Conservation (phyloP, 2,329 filamentous ascomycete species). For the Apiospora saccharicola region DNA sequence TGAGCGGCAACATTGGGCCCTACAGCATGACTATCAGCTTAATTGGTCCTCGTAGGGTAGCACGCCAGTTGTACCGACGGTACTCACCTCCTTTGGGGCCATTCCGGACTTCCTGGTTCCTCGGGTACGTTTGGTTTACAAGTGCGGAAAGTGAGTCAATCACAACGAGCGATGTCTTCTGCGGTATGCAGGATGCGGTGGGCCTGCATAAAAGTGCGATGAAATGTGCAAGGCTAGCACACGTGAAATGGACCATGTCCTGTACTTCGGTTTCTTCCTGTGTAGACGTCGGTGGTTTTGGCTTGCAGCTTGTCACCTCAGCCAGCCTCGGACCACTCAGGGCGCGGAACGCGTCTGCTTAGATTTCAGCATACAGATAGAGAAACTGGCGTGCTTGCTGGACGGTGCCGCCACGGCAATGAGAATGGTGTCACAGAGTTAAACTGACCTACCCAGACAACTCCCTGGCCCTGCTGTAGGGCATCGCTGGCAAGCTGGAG, state of each 20-base stretch:
- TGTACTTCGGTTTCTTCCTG: slow-evolving; percentile 8
- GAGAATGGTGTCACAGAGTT: neutral
- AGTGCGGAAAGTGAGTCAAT: slow-evolving; percentile 81
- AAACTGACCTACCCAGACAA: slow-evolving; percentile 83
- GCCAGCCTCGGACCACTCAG: slow-evolving; percentile 48
- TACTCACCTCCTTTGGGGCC: slow-evolving; percentile 50
- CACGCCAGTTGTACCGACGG: slow-evolving; percentile 31
- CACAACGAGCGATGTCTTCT: slow-evolving; percentile 71
- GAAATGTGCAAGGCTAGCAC: slow-evolving; percentile 72
- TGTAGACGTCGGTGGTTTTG: slow-evolving; percentile 24
- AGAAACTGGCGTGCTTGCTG: slow-evolving; percentile 13
- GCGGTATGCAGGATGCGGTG: slow-evolving; percentile 68
- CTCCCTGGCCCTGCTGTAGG: slow-evolving; percentile 65
- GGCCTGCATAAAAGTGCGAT: slow-evolving; percentile 77
- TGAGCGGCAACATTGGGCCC: slow-evolving; percentile 49
- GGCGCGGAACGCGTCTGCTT: slow-evolving; percentile 54
- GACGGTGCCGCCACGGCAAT: neutral
- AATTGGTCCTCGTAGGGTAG: slow-evolving; percentile 20
- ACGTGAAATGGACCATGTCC: slow-evolving; percentile 56
- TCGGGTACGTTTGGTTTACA: slow-evolving; percentile 79
- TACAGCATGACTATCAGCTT: slow-evolving; percentile 33
- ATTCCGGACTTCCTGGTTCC: slow-evolving; percentile 52
- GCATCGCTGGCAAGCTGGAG: slow-evolving; percentile 74
- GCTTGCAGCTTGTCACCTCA: slow-evolving; percentile 35
- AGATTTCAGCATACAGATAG: slow-evolving; percentile 29